Evolutionary conservation across 495 filamentous ascomycete species (phyloP).

Genomic region (Mytilinidion resinicola): DNA sequence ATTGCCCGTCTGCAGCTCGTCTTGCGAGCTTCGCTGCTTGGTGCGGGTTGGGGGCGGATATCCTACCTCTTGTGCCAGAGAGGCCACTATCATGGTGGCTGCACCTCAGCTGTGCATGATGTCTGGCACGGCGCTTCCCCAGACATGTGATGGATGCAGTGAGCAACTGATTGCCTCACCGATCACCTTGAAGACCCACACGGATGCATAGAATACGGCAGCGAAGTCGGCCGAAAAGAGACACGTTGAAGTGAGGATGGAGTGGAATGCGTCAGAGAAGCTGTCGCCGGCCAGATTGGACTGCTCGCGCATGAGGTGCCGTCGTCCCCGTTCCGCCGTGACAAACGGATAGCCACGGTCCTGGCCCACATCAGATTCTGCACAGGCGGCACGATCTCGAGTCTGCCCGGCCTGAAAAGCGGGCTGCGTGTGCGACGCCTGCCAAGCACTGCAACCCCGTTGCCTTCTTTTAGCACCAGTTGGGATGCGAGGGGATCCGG

Average conservation of each 20-base stretch:
- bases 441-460: too few species aligned
- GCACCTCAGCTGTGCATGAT: not conserved
- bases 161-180: not conserved
- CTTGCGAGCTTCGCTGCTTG: too few species aligned
- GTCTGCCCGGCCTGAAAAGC: too few species aligned
- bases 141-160: not conserved
- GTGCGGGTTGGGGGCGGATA: too few species aligned
- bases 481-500: too few species aligned
- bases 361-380: not conserved
- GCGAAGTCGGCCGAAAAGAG: not conserved
- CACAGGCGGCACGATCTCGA: slow-evolving; percentile 3
- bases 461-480: too few species aligned
- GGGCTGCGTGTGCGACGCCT: too few species aligned
- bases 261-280: not conserved
- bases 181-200: not conserved
- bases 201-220: not conserved
- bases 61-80: not conserved
- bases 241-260: not conserved
- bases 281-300: not conserved
- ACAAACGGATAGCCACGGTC: not conserved
- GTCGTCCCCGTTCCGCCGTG: not conserved
- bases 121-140: not conserved
- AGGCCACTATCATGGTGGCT: not conserved
- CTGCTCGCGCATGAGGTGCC: not conserved
- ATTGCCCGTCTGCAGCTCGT: too few species aligned